Percentiles rank a stretch among this genome's conserved stretches.
phyloP scores from a whole-genome alignment of 2,329 filamentous ascomycete species.

The Fusarium domesticum region DNA sequence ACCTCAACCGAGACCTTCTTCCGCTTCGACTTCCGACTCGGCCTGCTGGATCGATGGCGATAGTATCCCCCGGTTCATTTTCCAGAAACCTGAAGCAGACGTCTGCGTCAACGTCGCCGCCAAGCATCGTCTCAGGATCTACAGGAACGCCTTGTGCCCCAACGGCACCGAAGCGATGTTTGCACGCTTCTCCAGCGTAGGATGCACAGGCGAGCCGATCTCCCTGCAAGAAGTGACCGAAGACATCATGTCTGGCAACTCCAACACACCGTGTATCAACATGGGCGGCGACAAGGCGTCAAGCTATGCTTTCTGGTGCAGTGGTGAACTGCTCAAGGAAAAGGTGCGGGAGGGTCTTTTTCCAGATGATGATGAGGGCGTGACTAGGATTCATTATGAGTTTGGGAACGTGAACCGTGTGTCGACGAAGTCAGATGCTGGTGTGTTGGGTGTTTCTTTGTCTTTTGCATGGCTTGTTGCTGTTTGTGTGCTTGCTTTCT shows the following conservation, averaged over 20 bases:
- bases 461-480: too few relatives aligned
- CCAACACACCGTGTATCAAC: conserved; percentile 1
- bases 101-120: conserved; percentile 9
- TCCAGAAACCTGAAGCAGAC: conserved; percentile 6
- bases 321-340: not conserved
- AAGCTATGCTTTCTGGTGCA: conserved; percentile 14
- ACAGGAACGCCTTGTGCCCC: conserved; percentile 8
- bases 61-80: conserved; percentile 6
- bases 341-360: conserved; percentile 1
- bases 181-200: conserved; percentile 1
- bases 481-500: too few relatives aligned
- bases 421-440: too few relatives aligned
- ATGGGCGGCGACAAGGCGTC: conserved; percentile 8
- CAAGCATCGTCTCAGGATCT: conserved; percentile 8
- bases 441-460: not conserved
- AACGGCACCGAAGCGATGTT: conserved; percentile 9
- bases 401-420: not conserved
- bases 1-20: conserved; percentile 3
- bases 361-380: conserved; percentile 1
- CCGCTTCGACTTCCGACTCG: conserved; percentile 13
- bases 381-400: not conserved
- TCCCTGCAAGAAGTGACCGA: not conserved
- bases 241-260: not conserved
- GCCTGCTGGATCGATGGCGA: conserved; percentile 8
- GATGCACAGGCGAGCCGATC: not conserved